Conservation (phyloP, 2,329 filamentous ascomycete genomes). For the Aspergillus sp. region DNA sequence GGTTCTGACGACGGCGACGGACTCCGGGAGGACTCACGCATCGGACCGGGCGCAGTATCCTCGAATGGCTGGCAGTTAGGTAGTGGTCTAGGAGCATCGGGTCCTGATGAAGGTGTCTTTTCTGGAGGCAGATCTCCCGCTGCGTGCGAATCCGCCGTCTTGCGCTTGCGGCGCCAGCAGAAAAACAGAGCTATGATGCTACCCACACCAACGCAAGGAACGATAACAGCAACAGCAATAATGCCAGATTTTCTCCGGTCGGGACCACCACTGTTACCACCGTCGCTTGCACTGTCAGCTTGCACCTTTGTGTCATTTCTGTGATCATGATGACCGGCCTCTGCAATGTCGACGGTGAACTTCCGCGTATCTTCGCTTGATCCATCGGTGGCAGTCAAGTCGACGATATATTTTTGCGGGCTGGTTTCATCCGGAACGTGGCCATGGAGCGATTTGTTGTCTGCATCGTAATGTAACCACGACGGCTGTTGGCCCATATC, state of each 20-base stretch:
- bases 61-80: constrained; percentile 20
- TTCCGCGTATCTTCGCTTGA: constrained; percentile 33
- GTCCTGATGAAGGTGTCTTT: constrained; percentile 15
- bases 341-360: constrained; percentile 35
- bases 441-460: constrained; percentile 40
- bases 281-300: constrained; percentile 2
- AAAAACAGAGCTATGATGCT: constrained; percentile 25
- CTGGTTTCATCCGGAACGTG: constrained; percentile 38
- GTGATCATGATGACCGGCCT: constrained; percentile 8
- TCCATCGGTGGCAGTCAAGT: constrained; percentile 37
- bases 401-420: constrained; percentile 34
- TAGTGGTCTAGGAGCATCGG: constrained; percentile 9
- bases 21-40: constrained; percentile 15
- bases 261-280: constrained; percentile 7
- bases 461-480: constrained; percentile 45
- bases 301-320: constrained; percentile 11
- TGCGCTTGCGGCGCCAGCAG: constrained; percentile 26
- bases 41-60: constrained; percentile 13
- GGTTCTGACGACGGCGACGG: constrained; percentile 21
- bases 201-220: constrained; percentile 25
- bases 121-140: constrained; percentile 15
- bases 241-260: constrained; percentile 27
- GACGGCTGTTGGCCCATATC: constrained; percentile 34
- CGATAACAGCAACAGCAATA: constrained; percentile 29
- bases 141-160: constrained; percentile 12